Evolutionary conservation across 352 stramenopile genomes (phyloP).

Genomic region (Pelagophyceae sp.): DNA sequence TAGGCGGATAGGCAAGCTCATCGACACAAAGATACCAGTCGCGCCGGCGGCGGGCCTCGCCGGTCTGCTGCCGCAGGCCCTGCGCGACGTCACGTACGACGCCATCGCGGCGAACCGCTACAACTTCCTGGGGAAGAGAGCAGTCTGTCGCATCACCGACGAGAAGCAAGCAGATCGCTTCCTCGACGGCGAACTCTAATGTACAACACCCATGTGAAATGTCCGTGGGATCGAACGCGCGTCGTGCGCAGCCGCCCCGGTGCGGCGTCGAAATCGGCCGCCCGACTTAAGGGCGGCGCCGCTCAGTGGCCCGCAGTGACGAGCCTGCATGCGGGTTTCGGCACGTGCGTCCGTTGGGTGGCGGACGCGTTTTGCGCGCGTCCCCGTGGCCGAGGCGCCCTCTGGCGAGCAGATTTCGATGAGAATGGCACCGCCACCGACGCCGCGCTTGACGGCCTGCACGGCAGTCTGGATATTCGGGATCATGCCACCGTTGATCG

Average conservation of each 20-base stretch:
- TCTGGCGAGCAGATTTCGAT: no score
- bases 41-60: conserved; percentile 32
- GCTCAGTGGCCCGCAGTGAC: no score
- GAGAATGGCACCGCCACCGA: conserved; percentile 53
- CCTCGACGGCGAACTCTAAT: no score
- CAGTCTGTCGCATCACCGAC: conserved; percentile 42
- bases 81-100: conserved; percentile 53
- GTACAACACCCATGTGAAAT: no score
- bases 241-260: no score
- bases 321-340: no score
- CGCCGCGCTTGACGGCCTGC: conserved; percentile 39
- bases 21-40: conserved; percentile 27
- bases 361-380: no score
- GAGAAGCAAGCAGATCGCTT: conserved; percentile 39
- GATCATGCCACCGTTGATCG: conserved; percentile 61
- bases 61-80: conserved; percentile 38
- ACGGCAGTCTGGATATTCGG: conserved; percentile 36
- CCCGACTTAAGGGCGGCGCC: no score
- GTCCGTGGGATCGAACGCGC: no score
- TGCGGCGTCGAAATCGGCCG: no score
- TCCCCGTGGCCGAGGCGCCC: no score
- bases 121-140: conserved; percentile 45
- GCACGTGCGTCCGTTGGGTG: no score
- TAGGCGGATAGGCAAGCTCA: background rate
- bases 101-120: conserved; percentile 53